Base-by-base conservation (phyloP, 495 filamentous ascomycete genomes). In the Durotheca rogersii region DNA sequence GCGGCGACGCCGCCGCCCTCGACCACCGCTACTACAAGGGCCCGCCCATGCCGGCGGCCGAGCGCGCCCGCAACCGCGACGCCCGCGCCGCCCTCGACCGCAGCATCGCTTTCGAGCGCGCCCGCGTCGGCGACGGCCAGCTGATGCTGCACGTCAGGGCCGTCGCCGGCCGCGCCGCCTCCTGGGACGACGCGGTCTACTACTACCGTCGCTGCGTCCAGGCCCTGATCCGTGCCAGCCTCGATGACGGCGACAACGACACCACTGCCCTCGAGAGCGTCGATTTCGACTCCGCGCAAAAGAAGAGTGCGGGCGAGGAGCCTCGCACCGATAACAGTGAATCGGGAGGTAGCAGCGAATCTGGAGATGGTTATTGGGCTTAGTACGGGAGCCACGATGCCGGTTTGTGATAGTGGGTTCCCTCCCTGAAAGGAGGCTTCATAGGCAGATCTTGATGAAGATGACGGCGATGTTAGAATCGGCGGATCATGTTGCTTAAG, bases 121-220 rank as follows among this genome's bases (percentile, higher is more conserved):
- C 45, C 6, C 44, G 25, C 4, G 39, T 44, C 7, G 53, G 47
- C 16, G 2, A 16, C 2, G 42, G 17, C 1, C 54, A 51, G 37
- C 47, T 57, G 54, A 7, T 0, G 0, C n/a, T n/a, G n/a, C n/a
- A n/a, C n/a, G 54, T 36, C 6, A 16, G 1, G 1, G 14, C 16
- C 6, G 47, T 37, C 4, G 19, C 37, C 0, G 29, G 0, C 2
- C 14, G 7, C 0, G 47, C 42, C 1, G 21, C 38, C 0, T 38
- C 37, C n/a, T 52, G 54, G 54, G 32, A 43, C 14, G 3, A 12
- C 0, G 47, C 17, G 12, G 39, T 57, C 7, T 1, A 33, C 0
- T 10, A 25, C 5, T 52, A 51, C 15, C 42, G 37, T 0, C 30
- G 43, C 19, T n/a, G 9, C 1, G 25, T 45, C 30, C 33, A 35